Base-by-base conservation (phyloP, 2,329 filamentous ascomycete species). In the Cryphonectria naterciae region DNA sequence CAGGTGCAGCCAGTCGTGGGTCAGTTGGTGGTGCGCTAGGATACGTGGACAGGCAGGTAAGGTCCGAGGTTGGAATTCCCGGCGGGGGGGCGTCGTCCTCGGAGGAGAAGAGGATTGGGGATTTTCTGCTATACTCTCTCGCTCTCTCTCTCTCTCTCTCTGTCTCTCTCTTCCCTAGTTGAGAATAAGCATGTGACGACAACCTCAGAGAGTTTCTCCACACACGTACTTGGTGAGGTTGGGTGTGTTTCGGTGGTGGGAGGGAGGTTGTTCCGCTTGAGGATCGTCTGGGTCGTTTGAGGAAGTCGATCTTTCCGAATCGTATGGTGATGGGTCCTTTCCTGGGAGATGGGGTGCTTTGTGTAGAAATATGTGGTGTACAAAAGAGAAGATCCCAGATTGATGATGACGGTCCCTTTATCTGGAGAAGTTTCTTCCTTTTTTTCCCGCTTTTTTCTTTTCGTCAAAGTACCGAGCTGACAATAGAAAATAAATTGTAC, bases 1-100 rank as follows among this genome's bases (percentile, higher is more conserved):
- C 61, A 39, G 65, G 35, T 58, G 43, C 25, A n/a, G 64, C 46
- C 41, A 46, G 46, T 49, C 46, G 46, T 49, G 46, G 46, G 46
- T n/a, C 46, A 11, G 11, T 39, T 25, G 41, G 17, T 19, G 7
- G 43, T 65, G 63, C 63, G 63, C 63, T 37, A 65, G 28, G 63
- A 39, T 46, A 17, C 43, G 46, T 65, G 43, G 63, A 65, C 63
- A 65, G 13, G 46, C 46, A 22, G 17, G 43, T 10, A 7, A 10
- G 11, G 11, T 25, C 8, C 32, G 19, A 37, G 19, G 22, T 66
- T 49, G 25, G 25, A 19, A 19, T 4, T 58, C 54, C 25, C n/a
- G n/a, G n/a, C n/a, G 32, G 32, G 32, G 17, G 22, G 46, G 43
- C 0, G 22, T 37, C 46, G 32, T 37, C 46, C n/a, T 17, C 8